phyloP scores from a whole-genome alignment of 2,329 filamentous ascomycete genomes.

The Gaeumannomyces sp. region DNA sequence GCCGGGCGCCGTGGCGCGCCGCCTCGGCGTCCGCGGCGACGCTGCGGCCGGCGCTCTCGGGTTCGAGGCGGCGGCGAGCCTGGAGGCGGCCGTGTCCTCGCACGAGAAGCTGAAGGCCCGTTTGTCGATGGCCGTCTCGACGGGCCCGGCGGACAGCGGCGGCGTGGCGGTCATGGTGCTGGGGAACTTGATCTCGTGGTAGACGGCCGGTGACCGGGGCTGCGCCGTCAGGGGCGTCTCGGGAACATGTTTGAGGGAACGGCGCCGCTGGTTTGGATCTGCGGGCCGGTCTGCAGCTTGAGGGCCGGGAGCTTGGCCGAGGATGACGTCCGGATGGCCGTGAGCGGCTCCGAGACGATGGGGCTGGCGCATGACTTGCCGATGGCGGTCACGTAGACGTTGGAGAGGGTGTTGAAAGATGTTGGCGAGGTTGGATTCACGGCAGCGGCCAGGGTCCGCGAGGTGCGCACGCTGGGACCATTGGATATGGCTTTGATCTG shows the following conservation, averaged over 20 bases:
- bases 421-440: conserved; percentile 55
- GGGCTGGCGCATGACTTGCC: conserved; percentile 45
- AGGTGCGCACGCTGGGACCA: conserved; percentile 30
- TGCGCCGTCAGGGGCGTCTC: conserved; percentile 49
- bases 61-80: conserved; percentile 6
- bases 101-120: conserved; percentile 40
- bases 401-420: conserved; percentile 60
- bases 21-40: conserved; percentile 32
- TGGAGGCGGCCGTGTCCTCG: conserved; percentile 12
- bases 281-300: conserved; percentile 31
- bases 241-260: conserved; percentile 32
- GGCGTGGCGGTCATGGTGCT: conserved; percentile 55
- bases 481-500: conserved; percentile 37
- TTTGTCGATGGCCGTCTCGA: conserved; percentile 32
- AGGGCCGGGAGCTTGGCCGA: conserved; percentile 23
- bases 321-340: conserved; percentile 39
- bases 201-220: conserved; percentile 39
- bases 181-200: conserved; percentile 41
- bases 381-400: conserved; percentile 57
- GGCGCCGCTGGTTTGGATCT: conserved; percentile 28
- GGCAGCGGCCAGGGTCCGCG: conserved; percentile 37
- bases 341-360: conserved; percentile 38
- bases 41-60: conserved; percentile 14
- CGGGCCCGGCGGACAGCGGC: conserved; percentile 46
- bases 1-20: conserved; percentile 29